Conservation (phyloP, 768 basidiomycete species). For the Pulveroboletus frians region DNA sequence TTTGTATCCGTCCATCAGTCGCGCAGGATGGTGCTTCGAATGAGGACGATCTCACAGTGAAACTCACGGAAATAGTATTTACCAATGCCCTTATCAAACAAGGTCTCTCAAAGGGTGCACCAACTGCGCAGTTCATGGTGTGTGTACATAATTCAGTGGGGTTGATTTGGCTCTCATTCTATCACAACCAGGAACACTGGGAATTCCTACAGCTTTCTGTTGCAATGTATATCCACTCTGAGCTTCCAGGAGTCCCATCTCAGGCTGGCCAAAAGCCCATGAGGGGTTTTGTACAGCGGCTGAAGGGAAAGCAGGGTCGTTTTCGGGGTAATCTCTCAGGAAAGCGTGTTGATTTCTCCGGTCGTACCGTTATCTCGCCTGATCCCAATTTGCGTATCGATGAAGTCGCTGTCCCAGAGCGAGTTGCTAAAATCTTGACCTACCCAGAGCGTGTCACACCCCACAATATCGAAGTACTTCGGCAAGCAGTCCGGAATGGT, state of each 20-base stretch:
- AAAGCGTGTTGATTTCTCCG: constrained; percentile 98
- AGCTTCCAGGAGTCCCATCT: constrained; percentile 87
- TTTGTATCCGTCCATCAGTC: constrained; percentile 95
- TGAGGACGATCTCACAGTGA: constrained; percentile 97
- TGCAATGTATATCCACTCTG: constrained; percentile 98
- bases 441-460: constrained; percentile 93
- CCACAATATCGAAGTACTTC: constrained; percentile 79
- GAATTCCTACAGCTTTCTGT: constrained; percentile 92
- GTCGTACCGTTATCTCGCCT: constrained; percentile 96
- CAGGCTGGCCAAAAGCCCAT: constrained; percentile 90
- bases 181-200: constrained; percentile 80
- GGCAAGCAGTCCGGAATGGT: constrained; percentile 79
- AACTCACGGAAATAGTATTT: constrained; percentile 94
- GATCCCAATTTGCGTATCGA: constrained; percentile 99
- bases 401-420: constrained; percentile 95
- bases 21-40: constrained; percentile 97
- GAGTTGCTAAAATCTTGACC: constrained; percentile 90
- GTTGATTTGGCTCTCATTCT: background rate
- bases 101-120: constrained; percentile 81
- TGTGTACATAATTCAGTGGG: background rate
- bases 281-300: constrained; percentile 93
- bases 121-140: constrained; percentile 87
- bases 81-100: constrained; percentile 90
- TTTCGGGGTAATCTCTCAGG: constrained; percentile 98
- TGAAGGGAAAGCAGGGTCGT: constrained; percentile 98